A percentile compares a stretch with the other conserved stretches of the same genome.
phyloP scores from a whole-genome alignment of 495 filamentous ascomycete genomes.

The Neurospora terricola region DNA sequence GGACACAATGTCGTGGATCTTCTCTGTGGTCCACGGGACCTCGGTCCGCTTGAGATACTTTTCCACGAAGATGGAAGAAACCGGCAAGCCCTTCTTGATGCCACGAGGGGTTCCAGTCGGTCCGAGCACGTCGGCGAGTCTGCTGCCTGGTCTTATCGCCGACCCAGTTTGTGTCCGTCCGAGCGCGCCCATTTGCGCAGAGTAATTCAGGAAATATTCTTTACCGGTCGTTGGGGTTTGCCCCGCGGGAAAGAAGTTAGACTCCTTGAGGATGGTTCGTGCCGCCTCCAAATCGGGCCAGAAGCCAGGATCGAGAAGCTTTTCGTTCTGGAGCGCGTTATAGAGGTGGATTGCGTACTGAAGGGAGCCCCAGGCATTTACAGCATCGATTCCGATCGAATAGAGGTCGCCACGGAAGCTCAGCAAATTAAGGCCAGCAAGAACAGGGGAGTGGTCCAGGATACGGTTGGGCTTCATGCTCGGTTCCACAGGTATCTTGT shows the following conservation, averaged over 20 bases:
- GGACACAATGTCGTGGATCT: constrained; percentile 18
- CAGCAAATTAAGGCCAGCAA: constrained; percentile 25
- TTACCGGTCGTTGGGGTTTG: no score
- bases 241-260: no score
- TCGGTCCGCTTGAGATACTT: constrained; percentile 17
- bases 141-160: no score
- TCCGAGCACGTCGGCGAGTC: no score
- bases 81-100: constrained; percentile 15
- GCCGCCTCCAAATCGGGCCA: constrained; percentile 36
- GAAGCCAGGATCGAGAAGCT: constrained; percentile 3
- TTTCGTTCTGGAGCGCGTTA: constrained; percentile 20
- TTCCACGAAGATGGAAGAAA: constrained; percentile 20
- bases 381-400: constrained; percentile 19
- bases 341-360: constrained; percentile 26
- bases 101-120: no score
- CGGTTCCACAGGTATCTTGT: not conserved
- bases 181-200: no score
- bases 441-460: constrained; percentile 21
- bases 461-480: constrained; percentile 14
- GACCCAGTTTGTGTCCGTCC: no score
- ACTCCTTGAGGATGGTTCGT: no score
- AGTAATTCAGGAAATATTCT: no score
- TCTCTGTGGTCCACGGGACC: constrained; percentile 19
- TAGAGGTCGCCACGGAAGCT: constrained; percentile 14
- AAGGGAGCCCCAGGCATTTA: constrained; percentile 28